Conservation (phyloP, 306 rosid genomes). For the Dryas alaskensis region DNA sequence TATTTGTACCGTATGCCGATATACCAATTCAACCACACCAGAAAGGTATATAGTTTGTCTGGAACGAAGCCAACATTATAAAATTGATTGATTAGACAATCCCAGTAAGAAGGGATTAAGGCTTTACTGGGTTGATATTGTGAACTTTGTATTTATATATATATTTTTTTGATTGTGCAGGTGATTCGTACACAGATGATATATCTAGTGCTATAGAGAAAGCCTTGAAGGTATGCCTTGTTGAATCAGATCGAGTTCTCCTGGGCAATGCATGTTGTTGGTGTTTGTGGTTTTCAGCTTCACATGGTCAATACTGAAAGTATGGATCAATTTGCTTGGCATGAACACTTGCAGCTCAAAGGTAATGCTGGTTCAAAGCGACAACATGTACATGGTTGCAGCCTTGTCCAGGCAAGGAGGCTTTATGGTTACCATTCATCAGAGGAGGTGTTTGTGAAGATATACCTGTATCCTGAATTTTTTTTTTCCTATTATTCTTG, state of each 20-base stretch:
- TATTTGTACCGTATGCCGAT: constrained; percentile 77
- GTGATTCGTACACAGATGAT: constrained; percentile 52
- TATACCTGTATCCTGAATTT: constrained; percentile 74
- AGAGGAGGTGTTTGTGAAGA: constrained; percentile 86
- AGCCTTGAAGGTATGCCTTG: constrained; percentile 72
- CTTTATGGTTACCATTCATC: constrained; percentile 84
- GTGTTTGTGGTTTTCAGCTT: constrained; percentile 13
- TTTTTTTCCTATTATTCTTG: background rate
- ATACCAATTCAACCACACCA: constrained; percentile 41
- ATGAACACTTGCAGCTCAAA: constrained; percentile 54
- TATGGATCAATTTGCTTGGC: background rate
- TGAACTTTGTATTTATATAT: background rate
- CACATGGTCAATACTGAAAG: background rate
- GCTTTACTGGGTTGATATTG: constrained; percentile 16
- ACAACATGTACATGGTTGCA: constrained; percentile 82
- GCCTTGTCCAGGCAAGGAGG: constrained; percentile 77
- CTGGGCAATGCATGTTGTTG: constrained; percentile 5
- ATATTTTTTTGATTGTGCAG: constrained; percentile 34
- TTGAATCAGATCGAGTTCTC: constrained; percentile 21
- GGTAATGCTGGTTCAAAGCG: constrained; percentile 60
- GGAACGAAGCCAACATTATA: background rate
- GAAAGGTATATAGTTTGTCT: constrained; percentile 49
- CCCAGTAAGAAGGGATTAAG: constrained; percentile 2
- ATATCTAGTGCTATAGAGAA: constrained; percentile 72
- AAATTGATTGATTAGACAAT: background rate